Conservation (phyloP, 768 basidiomycete genomes). For the Trametes maxima region DNA sequence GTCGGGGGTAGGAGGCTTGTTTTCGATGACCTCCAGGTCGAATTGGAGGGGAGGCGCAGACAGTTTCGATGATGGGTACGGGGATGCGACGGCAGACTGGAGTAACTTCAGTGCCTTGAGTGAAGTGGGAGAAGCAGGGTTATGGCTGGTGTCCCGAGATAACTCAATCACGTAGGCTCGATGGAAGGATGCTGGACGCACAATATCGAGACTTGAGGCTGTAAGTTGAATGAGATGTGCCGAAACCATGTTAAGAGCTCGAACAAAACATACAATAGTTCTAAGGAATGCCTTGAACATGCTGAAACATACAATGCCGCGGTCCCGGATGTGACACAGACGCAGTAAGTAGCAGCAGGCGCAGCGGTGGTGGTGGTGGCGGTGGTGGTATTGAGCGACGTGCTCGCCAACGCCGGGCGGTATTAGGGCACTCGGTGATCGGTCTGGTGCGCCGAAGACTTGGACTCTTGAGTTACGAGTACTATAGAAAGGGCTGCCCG, state of each 20-base stretch:
- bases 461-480: too few relatives aligned
- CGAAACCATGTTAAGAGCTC: not conserved
- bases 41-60: slow-evolving; percentile 60
- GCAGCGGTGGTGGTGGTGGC: not conserved
- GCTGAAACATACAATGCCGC: not conserved
- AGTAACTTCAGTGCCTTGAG: slow-evolving; percentile 61
- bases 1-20: slow-evolving; percentile 62
- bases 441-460: too few relatives aligned
- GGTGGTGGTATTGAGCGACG: too few relatives aligned
- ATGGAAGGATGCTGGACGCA: slow-evolving; percentile 29
- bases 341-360: not conserved
- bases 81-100: slow-evolving; percentile 54
- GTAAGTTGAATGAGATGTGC: not conserved
- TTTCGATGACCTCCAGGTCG: slow-evolving; percentile 72
- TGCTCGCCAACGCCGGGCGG: too few relatives aligned
- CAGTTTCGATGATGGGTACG: slow-evolving; percentile 59
- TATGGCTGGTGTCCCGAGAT: slow-evolving; percentile 49
- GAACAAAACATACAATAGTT: slow-evolving; percentile 10
- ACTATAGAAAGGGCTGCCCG: too few relatives aligned
- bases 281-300: slow-evolving; percentile 27
- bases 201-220: slow-evolving; percentile 72
- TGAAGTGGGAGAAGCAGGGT: slow-evolving; percentile 66
- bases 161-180: not conserved
- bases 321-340: not conserved
- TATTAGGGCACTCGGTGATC: too few relatives aligned